Evolutionary conservation across 179 eudicot species (phyloP), one percentile per base, ranked within the genome.

Genomic region (Drosera spatulata): DNA sequence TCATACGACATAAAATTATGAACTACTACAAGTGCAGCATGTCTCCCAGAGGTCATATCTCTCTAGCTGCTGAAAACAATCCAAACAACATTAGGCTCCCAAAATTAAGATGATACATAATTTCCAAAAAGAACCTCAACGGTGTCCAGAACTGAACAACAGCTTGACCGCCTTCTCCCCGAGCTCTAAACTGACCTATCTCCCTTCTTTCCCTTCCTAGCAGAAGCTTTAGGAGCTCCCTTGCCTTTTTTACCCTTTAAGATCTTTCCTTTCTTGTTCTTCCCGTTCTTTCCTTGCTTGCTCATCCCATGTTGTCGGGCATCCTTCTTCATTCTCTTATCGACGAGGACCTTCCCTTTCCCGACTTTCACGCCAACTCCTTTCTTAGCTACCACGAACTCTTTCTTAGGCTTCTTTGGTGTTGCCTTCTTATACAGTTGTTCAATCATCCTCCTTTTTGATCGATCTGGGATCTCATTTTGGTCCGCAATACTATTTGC

Each of bases 401-500:
- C 96, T 75, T 75, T 91, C 72, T 86, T 71, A 0, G 95, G 85
- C 66, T 75, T 85, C 59, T 77, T 72, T 3, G 96, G 85, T 0
- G 80, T 60, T 1, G 91, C 87, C 77, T 88, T 85, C 76, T 73
- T 85, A 61, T 91, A 91, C 11, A 91, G 94, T 14, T 71, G 73
- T 10, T 83, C 91, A 42, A 91, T 88, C 91, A 91, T 80, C 75
- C 91, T 82, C 38, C 72, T 73, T 85, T 91, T 91, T 0, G 97
- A 88, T 5, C 88, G 83, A 53, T 91, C 97, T 0, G 80, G 69
- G 13, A 91, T 81, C 42, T 91, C 97, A 0, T 74, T 69, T 69
- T 87, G 97, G 63, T 91, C 97, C 0, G 94, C 80, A 15, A 91
- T 88, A n/a, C 72, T 62, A 63, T 91, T 91, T 2, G 97, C 96